Base-by-base conservation (phyloP, 208 protist species). In the Acanthamoeba rhysodes region DNA sequence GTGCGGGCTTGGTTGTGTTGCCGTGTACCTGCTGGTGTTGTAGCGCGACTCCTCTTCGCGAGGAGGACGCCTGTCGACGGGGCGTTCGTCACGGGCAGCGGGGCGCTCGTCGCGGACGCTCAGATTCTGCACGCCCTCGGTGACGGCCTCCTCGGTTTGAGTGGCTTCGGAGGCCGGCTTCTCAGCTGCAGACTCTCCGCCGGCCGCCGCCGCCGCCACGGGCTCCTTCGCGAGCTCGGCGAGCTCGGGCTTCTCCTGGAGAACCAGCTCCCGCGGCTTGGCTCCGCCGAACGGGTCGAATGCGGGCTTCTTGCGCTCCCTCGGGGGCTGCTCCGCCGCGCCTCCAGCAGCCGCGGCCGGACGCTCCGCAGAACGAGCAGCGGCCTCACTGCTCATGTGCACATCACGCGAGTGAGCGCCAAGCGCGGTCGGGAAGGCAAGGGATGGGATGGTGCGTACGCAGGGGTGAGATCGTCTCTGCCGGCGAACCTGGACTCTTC, bases 171-270 rank as follows among this genome's bases (percentile, higher is more conserved):
- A 24, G 20, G 70, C 16, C 10, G 24, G 7, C 12, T 16, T 4
- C 14, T 32, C 24, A 29, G 66, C 32, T 2, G 66, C 20, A 12
- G 22, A 10, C 10, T 74, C 66, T 74, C 1, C 70, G 16, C 20
- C 16, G 2, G 7, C 24, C 12, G 62, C 62, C 22, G 62, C 62
- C 2, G 62, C 62, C 2, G 62, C 62, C 2, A 20, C 16, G 0
- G 70, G 8, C 24, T 34, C 9, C 37, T 78, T 29, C n/a, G 27
- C 34, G 41, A 48, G n/a, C 34, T 34, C 29, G 32, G 37, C 70
- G 16, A 78, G n/a, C 29, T 78, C 70, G n/a, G 70, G 70, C 80
- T 88, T 88, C 80, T 88, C 80, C 53, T 88, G 7, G 22, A 88
- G 41, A 1, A 88, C 80, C 50, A 66, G 24, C 80, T 88, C 80